phyloP scores from a whole-genome alignment of 441 rosid genomes.

The Gossypium davidsonii region DNA sequence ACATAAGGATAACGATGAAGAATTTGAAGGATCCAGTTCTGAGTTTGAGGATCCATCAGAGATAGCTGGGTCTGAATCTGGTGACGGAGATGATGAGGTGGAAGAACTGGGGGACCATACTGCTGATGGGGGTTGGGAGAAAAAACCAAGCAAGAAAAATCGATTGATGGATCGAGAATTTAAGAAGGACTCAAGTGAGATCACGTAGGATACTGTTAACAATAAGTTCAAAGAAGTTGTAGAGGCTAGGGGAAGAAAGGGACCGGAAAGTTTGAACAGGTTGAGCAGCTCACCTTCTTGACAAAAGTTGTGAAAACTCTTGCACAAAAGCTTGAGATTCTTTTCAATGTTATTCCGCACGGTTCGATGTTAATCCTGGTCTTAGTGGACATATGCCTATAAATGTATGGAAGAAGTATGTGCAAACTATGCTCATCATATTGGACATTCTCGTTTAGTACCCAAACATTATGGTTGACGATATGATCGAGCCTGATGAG shows the following conservation, averaged over 20 bases:
- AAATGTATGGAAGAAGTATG: constrained; percentile 62
- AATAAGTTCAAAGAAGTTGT: constrained; percentile 65
- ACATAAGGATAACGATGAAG: constrained; percentile 32
- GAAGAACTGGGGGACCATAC: constrained; percentile 26
- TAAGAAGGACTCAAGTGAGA: constrained; percentile 48
- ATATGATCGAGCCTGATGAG: constrained; percentile 57
- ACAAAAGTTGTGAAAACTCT: constrained; percentile 71
- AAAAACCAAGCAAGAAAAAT: constrained; percentile 51
- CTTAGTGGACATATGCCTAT: constrained; percentile 68
- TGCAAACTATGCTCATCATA: constrained; percentile 47
- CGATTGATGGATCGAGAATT: constrained; percentile 54
- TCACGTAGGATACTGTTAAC: constrained; percentile 65
- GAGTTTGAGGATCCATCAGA: constrained; percentile 35
- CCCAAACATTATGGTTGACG: constrained; percentile 50
- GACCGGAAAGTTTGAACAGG: constrained; percentile 64
- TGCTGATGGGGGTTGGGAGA: constrained; percentile 46
- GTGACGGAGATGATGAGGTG: constrained; percentile 24
- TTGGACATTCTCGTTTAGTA: constrained; percentile 54
- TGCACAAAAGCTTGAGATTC: constrained; percentile 68
- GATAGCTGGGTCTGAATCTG: constrained; percentile 19
- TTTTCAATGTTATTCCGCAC: constrained; percentile 67
- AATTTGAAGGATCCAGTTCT: not conserved
- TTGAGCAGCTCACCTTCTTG: constrained; percentile 64
- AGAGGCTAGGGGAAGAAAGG: constrained; percentile 69
- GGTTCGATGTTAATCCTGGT: constrained; percentile 63